Evolutionary conservation across 257 asterid species (phyloP).

Genomic region (Solanum sitiens): DNA sequence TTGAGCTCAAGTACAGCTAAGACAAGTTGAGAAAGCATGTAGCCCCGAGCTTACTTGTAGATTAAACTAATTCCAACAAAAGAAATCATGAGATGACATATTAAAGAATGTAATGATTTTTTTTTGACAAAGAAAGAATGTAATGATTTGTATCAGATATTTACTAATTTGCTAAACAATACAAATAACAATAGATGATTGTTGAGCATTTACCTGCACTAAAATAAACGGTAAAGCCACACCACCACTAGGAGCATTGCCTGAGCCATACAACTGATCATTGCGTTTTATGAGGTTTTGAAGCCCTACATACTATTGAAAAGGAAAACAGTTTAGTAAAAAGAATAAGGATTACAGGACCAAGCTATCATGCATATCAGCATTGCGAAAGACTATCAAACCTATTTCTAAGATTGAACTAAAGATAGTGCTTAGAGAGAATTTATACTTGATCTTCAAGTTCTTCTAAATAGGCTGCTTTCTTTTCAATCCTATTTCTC

Average conservation of each 20-base stretch:
- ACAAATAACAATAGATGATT: background rate
- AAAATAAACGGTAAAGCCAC: slow-evolving; percentile 94
- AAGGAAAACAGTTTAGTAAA: background rate
- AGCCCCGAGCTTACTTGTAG: background rate
- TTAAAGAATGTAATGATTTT: background rate
- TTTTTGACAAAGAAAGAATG: background rate
- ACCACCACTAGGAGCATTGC: slow-evolving; percentile 92
- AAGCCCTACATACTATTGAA: slow-evolving; percentile 56
- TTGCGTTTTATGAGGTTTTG: slow-evolving; percentile 82
- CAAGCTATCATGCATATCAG: background rate
- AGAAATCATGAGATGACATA: background rate
- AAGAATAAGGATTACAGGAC: background rate
- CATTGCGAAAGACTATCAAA: background rate
- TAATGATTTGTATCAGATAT: background rate
- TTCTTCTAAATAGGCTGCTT: slow-evolving; percentile 83
- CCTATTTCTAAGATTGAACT: background rate
- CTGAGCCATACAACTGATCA: slow-evolving; percentile 68
- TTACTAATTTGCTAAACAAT: background rate
- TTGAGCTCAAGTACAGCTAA: background rate
- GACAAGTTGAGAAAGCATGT: background rate
- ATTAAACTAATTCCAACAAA: background rate
- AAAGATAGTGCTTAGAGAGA: background rate
- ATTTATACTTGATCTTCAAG: slow-evolving; percentile 81
- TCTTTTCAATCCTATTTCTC: slow-evolving; percentile 75
- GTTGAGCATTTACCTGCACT: slow-evolving; percentile 63